A percentile compares a stretch with the other conserved stretches of the same genome.
These are phyloP conservation scores for Powellomyces hirtus DNA, from an alignment of 192 early-diverging fungal species.

Conservation along the genomic window DNA sequence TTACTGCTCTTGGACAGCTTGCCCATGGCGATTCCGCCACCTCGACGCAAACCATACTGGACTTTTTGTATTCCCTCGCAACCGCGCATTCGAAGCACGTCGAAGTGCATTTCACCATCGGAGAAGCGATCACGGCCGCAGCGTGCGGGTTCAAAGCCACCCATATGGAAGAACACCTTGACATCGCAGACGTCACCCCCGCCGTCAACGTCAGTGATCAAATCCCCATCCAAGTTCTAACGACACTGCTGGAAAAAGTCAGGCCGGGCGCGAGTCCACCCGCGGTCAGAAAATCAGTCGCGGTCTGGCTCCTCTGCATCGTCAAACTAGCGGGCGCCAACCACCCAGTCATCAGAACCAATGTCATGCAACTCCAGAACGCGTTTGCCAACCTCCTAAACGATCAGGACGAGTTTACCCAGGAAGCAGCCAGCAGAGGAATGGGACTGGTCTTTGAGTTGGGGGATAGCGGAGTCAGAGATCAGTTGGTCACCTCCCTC, in stretches of 20 bases:
- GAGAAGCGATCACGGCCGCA: constrained; percentile 70
- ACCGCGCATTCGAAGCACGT: constrained; percentile 68
- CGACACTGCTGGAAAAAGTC: constrained; percentile 50
- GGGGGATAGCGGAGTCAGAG: constrained; percentile 65
- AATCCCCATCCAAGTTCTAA: constrained; percentile 34
- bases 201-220: constrained; percentile 4
- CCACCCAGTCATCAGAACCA: constrained; percentile 31
- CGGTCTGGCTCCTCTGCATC: constrained; percentile 76
- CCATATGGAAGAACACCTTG: constrained; percentile 66
- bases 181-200: constrained; percentile 58
- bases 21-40: constrained; percentile 39
- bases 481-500: constrained; percentile 67
- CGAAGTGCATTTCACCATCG: constrained; percentile 82
- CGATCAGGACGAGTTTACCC: constrained; percentile 84
- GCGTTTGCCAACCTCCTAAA: constrained; percentile 72
- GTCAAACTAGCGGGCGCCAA: constrained; percentile 66
- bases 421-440: constrained; percentile 86
- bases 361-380: constrained; percentile 67
- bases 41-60: constrained; percentile 30
- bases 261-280: constrained; percentile 47
- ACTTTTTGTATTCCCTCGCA: constrained; percentile 57
- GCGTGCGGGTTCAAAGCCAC: constrained; percentile 66
- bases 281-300: constrained; percentile 62
- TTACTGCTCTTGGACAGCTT: constrained; percentile 69
- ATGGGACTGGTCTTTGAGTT: constrained; percentile 80